Conservation (phyloP, 352 stramenopile genomes). For the Pythium dissotocum region DNA sequence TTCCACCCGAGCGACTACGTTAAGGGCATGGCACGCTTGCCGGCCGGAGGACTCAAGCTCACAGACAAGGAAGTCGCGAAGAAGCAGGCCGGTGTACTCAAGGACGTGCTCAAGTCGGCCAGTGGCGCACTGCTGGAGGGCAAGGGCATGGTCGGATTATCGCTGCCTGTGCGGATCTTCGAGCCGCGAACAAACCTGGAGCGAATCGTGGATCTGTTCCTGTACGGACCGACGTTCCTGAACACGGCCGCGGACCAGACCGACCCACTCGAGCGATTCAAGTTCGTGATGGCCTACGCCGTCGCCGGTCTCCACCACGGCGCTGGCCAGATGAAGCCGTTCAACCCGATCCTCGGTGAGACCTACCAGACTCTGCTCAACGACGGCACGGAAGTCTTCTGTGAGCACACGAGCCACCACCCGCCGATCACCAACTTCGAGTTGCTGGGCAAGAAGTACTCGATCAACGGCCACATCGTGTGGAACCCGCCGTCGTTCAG, state of each 20-base stretch:
- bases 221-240: slow-evolving; percentile 80
- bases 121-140: slow-evolving; percentile 41
- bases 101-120: slow-evolving; percentile 79
- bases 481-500: slow-evolving; percentile 71
- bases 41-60: slow-evolving; percentile 72
- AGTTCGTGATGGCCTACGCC: slow-evolving; percentile 76
- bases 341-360: slow-evolving; percentile 85
- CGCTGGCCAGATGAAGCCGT: slow-evolving; percentile 82
- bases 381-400: slow-evolving; percentile 77
- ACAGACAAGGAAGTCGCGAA: slow-evolving; percentile 86
- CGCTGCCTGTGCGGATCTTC: slow-evolving; percentile 83
- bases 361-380: slow-evolving; percentile 75
- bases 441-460: slow-evolving; percentile 74
- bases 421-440: slow-evolving; percentile 86
- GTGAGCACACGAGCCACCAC: slow-evolving; percentile 86
- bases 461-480: slow-evolving; percentile 66
- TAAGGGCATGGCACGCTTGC: slow-evolving; percentile 71
- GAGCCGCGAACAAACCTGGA: slow-evolving; percentile 84
- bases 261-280: slow-evolving; percentile 75
- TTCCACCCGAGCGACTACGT: slow-evolving; percentile 85
- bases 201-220: slow-evolving; percentile 74
- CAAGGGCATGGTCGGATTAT: slow-evolving; percentile 65
- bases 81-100: slow-evolving; percentile 82
- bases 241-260: slow-evolving; percentile 56
- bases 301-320: slow-evolving; percentile 78